Evolutionary conservation across 2,329 filamentous ascomycete species (phyloP).

Genomic region (Alternaria sp.): DNA sequence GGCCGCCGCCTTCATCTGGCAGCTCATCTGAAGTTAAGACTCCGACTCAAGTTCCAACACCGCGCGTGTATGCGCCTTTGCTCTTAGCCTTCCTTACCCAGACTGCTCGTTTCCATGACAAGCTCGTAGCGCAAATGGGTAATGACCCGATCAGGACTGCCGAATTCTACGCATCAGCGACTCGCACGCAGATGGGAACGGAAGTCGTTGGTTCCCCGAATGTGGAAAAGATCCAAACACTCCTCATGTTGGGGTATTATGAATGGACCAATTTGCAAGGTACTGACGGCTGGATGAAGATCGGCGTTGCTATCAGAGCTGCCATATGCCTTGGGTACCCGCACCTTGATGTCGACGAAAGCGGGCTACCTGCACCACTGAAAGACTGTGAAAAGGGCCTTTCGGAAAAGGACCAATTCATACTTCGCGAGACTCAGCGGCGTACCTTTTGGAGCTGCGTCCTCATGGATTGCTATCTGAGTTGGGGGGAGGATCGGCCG

Average conservation of each 20-base stretch:
- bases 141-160: conserved; percentile 48
- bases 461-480: conserved; percentile 72
- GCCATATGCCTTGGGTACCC: conserved; percentile 54
- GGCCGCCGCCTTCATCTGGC: conserved; percentile 39
- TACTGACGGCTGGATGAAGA: conserved; percentile 68
- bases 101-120: conserved; percentile 71
- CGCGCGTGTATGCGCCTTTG: conserved; percentile 62
- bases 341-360: conserved; percentile 34
- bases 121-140: conserved; percentile 44
- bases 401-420: conserved; percentile 52
- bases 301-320: conserved; percentile 65
- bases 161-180: conserved; percentile 68
- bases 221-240: conserved; percentile 69
- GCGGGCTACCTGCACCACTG: conserved; percentile 19
- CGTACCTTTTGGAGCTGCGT: conserved; percentile 79
- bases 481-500: conserved; percentile 67
- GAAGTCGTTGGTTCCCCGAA: conserved; percentile 50
- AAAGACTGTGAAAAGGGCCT: conserved; percentile 11
- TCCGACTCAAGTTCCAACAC: conserved; percentile 31
- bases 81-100: conserved; percentile 71
- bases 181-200: conserved; percentile 55
- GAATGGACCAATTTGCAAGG: conserved; percentile 73
- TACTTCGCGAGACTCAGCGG: conserved; percentile 68
- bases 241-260: conserved; percentile 74
- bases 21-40: conserved; percentile 22